Percentiles rank a stretch among this genome's conserved stretches.
Evolutionary conservation across 139 green algal genomes (phyloP).

Genomic region (Trebouxia sp.): DNA sequence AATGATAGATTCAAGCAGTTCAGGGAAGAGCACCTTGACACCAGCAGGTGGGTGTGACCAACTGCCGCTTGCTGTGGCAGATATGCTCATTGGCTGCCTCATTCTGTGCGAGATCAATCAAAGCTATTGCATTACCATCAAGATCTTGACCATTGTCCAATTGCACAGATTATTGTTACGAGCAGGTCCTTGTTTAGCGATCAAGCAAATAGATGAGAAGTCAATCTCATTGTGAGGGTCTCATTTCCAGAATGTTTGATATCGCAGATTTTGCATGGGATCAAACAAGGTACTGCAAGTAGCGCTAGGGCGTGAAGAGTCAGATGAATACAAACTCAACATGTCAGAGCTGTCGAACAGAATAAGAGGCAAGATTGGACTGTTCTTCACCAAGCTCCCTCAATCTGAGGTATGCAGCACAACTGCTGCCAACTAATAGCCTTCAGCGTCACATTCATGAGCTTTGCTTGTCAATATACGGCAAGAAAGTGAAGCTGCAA

Average conservation of each 20-base stretch:
- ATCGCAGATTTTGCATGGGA: slow-evolving; percentile 91
- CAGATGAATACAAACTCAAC: slow-evolving; percentile 77
- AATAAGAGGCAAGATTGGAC: slow-evolving; percentile 77
- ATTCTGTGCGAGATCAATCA: too few relatives aligned
- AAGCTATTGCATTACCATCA: too few relatives aligned
- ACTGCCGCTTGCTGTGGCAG: background rate
- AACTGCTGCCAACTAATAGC: background rate
- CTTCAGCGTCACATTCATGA: background rate
- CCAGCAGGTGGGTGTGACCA: slow-evolving; percentile 69
- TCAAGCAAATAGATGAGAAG: too few relatives aligned
- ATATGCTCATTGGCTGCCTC: background rate
- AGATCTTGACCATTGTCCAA: too few relatives aligned
- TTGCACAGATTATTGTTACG: too few relatives aligned
- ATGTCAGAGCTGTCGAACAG: slow-evolving; percentile 60
- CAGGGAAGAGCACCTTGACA: slow-evolving; percentile 68
- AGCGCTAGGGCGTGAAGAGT: slow-evolving; percentile 77
- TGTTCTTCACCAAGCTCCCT: slow-evolving; percentile 89
- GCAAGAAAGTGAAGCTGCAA: background rate
- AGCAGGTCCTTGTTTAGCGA: too few relatives aligned
- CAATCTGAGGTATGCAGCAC: slow-evolving; percentile 62
- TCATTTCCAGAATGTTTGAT: too few relatives aligned
- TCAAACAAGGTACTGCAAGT: slow-evolving; percentile 88
- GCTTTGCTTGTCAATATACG: too few relatives aligned
- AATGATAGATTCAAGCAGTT: slow-evolving; percentile 95
- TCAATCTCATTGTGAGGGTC: too few relatives aligned